Evolutionary conservation across 1,284 basidiomycete genomes (phyloP), one percentile per base, ranked within the genome.

Genomic region (Anthracocystis setariae): DNA sequence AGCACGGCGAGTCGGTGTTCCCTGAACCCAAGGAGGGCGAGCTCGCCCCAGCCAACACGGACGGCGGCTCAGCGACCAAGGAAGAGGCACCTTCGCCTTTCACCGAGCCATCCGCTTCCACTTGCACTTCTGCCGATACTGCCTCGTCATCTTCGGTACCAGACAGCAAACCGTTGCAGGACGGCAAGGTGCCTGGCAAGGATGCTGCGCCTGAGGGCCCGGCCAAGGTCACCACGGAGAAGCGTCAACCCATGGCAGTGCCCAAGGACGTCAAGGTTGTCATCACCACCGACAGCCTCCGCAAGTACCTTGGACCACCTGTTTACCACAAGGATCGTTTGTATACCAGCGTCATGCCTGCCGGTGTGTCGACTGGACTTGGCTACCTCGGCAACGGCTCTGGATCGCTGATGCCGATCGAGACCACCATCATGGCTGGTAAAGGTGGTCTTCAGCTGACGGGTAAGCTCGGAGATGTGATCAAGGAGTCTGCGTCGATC

Each of bases 381-480:
- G 95, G 95, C 7, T 98, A 97, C 84, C 86, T 96, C 21, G 94
- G 94, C 15, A 98, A 98, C 83, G 95, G 95, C 0, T 92, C 91
- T 10, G 95, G 95, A 23, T 91, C 93, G 23, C 91, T 98, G 52
- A 96, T 98, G 94, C 94, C 95, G 17, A 90, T 98, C 57, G 95
- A 98, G 85, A 82, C 81, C 23, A 77, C 79, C 25, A 63, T 81
- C 51, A 78, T 82, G 78, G 79, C 81, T 0, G 77, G 79, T 24
- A 81, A 80, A 56, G 79, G 79, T 25, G 71, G 74, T 8, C 85
- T 98, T 3, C 93, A 94, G 78, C 85, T 98, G 7, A 98, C 95
- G 0, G 95, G 95, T 49, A 98, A 98, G 86, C 90, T 98, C 2
- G 95, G 95, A 49, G 95, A 98, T 79, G 95, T 98, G 63, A 98